phyloP scores from a whole-genome alignment of 1,284 basidiomycete genomes.

The Singerocomus inundabilis region DNA sequence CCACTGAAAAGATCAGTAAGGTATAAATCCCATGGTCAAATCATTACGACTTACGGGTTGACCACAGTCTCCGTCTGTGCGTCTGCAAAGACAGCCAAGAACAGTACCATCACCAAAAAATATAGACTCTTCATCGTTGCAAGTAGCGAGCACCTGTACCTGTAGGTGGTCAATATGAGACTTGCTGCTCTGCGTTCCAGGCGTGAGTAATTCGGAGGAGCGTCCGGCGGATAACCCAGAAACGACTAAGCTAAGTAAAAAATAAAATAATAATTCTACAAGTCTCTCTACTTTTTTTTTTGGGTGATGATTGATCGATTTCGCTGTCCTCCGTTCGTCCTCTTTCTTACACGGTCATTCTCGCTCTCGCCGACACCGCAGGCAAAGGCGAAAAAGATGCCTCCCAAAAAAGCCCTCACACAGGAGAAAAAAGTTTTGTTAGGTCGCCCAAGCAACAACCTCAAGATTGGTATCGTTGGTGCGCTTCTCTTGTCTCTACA shows the following conservation, averaged over 20 bases:
- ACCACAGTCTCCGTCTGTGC: conserved; percentile 49
- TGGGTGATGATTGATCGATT: conserved; percentile 39
- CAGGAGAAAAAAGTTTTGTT: conserved; percentile 84
- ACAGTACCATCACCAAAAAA: conserved; percentile 26
- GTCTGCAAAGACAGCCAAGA: conserved; percentile 31
- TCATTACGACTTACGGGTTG: conserved; percentile 40
- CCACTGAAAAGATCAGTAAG: conserved; percentile 35
- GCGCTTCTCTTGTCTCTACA: conserved; percentile 35
- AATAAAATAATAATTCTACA: conserved; percentile 6
- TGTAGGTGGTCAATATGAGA: conserved; percentile 3
- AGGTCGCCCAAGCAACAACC: conserved; percentile 90
- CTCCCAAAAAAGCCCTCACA: conserved; percentile 76
- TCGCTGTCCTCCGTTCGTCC: conserved; percentile 13
- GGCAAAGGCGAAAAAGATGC: conserved; percentile 65
- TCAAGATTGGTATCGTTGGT: conserved; percentile 97
- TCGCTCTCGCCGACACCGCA: conserved; percentile 22
- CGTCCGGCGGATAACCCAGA: conserved; percentile 24
- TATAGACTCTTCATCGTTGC: conserved; percentile 23
- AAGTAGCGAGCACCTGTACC: conserved; percentile 5
- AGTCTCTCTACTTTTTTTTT: conserved; percentile 4
- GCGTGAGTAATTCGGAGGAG: conserved; percentile 11
- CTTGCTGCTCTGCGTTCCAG: neutral
- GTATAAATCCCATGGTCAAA: neutral
- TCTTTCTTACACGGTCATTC: conserved; percentile 22
- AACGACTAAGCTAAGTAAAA: neutral